Percentiles rank a stretch among this genome's conserved stretches.
These are phyloP conservation scores for Claviceps sp. DNA, from an alignment of 2,329 filamentous ascomycete species.

Conservation along the genomic window DNA sequence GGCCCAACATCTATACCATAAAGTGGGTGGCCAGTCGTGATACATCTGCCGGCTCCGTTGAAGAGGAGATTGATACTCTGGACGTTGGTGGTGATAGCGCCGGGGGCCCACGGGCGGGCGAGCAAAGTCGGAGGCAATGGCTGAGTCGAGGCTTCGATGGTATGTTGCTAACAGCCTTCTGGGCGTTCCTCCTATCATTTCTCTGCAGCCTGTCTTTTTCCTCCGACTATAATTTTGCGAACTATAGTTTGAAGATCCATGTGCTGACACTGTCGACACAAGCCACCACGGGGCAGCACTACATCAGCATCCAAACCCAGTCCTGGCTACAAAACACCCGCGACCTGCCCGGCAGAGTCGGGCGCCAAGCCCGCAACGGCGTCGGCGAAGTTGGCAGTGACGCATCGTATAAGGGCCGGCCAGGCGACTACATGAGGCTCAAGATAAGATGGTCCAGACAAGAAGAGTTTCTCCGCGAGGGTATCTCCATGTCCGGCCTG, in stretches of 20 bases:
- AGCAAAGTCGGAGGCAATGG: neutral
- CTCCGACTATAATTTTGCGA: neutral
- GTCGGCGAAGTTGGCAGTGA: neutral
- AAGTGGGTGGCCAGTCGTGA: neutral
- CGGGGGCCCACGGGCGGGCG: neutral
- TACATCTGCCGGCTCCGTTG: too few relatives aligned
- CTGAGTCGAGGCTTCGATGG: neutral
- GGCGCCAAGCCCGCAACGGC: neutral
- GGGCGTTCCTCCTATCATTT: neutral
- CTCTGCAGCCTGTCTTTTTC: neutral
- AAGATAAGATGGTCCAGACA: conserved; percentile 7
- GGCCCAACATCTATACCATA: neutral
- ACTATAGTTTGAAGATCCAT: neutral
- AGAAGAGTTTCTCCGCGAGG: neutral
- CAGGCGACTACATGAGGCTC: conserved; percentile 6
- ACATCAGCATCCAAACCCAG: neutral
- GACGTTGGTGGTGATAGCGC: neutral
- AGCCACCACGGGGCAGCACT: neutral
- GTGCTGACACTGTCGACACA: neutral
- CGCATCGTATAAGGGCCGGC: neutral
- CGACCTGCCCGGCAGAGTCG: too few relatives aligned
- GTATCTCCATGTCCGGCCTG: conserved; percentile 7
- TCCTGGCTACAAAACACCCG: neutral
- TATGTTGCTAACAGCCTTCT: neutral
- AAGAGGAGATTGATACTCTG: neutral